Evolutionary conservation across 345 rosid species (phyloP), one percentile per base, ranked within the genome.

Genomic region (Balakata baccata): DNA sequence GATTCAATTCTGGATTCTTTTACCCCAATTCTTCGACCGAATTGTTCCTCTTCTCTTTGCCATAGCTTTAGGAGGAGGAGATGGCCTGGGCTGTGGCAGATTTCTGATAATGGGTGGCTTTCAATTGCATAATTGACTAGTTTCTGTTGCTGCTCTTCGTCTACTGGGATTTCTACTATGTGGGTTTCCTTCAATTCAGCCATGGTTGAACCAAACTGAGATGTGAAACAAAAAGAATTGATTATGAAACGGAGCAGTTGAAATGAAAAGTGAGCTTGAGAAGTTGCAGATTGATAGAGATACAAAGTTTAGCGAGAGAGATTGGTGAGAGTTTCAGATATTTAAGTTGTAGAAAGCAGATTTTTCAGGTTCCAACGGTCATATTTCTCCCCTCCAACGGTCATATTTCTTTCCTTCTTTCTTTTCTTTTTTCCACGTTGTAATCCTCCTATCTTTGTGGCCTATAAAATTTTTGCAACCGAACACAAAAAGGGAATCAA

Each of bases 71-170:
- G 84, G 25, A 93, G 99, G 79, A 96, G 81, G 23, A 93, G 84
- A 75, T 96, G 98, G 50, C 99, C 99, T 0, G 99, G 98, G 82
- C 93, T 87, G 60, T 79, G 80, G 37, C 98, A 96, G 80, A 96
- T 96, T 73, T 96, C 98, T 77, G 86, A 83, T 34, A 91, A 60
- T 22, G 99, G 99, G 83, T 96, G 99, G 65, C 91, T 87, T 77
- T 91, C 97, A 66, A 96, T 86, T 66, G 90, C 93, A 73, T 29
- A 29, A 29, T 64, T 66, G 29, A 82, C 57, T 29, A 76, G 81
- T 59, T 86, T 88, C 77, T 84, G 81, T 38, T 84, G 84, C 61
- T 88, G 92, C 81, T 92, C 96, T 78, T 86, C 96, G 29, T 91
- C 92, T 6, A 86, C 88, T 0, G 96, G 94, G 83, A 92, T 92